Conservation (phyloP, 164 flowering plant species). For the Santalum album region DNA sequence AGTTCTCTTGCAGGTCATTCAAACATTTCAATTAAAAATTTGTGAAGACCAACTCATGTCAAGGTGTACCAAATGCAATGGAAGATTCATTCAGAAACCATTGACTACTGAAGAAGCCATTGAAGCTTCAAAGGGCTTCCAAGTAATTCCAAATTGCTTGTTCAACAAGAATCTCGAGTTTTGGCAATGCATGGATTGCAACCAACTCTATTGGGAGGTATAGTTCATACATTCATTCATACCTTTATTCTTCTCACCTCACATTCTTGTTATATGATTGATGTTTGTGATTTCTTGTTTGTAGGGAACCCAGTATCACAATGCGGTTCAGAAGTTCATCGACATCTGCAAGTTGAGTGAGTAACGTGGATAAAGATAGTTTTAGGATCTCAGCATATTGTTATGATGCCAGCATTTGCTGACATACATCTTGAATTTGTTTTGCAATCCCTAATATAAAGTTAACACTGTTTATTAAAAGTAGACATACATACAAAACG, state of each 20-base stretch:
- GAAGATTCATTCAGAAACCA: conserved; percentile 79
- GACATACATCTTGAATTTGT: too few species aligned
- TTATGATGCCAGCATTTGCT: too few species aligned
- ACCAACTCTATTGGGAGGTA: conserved; percentile 98
- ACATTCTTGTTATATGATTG: too few species aligned
- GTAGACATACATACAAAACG: too few species aligned
- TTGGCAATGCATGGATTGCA: conserved; percentile 93
- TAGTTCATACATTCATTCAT: background rate
- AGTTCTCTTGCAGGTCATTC: conserved; percentile 62
- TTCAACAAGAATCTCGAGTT: conserved; percentile 73
- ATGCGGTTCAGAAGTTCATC: conserved; percentile 86
- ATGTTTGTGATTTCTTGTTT: background rate
- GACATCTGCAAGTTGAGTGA: conserved; percentile 70
- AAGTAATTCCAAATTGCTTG: conserved; percentile 78
- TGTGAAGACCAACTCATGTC: conserved; percentile 83
- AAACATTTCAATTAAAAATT: conserved; percentile 61
- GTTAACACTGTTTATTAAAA: too few species aligned
- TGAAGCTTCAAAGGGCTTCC: conserved; percentile 90
- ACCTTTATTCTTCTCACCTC: background rate
- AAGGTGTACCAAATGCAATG: conserved; percentile 96
- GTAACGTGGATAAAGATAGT: conserved; percentile 7
- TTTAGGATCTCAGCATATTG: background rate
- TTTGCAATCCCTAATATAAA: too few species aligned
- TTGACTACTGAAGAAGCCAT: conserved; percentile 77
- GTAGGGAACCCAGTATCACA: conserved; percentile 96